Base-by-base conservation (phyloP, 345 rosid species). In the Cardamine chenopodiifolia region DNA sequence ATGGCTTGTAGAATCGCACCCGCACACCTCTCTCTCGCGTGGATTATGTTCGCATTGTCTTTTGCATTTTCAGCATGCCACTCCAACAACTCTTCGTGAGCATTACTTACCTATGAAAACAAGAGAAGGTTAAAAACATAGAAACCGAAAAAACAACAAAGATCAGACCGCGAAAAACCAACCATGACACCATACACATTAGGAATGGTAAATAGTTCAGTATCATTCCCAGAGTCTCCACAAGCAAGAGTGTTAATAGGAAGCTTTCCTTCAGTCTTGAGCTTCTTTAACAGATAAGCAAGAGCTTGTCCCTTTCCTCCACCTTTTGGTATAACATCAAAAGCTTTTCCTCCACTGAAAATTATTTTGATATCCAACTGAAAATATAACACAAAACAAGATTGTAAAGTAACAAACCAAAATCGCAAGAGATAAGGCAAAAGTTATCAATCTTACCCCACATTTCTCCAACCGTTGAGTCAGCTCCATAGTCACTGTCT, bases 221-320 rank as follows among this genome's bases (percentile, higher is more conserved):
- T 96, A 67, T 95, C 99, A 68, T 95, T 95, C 76, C 99, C 99
- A 42, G 99, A 95, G 72, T 92, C 99, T 22, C 99, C 99, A 79
- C 99, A 92, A 39, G 45, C 99, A 82, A 95, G 97, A 63, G 98
- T 95, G 47, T 84, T 87, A 17, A 17, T 35, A 26, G 99, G 99
- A 22, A 81, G 80, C 54, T 84, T 88, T 76, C 96, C 89, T 80
- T 82, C 89, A 64, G 68, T 44, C 76, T 83, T 86, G 18, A 95
- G 84, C 80, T 95, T 90, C 83, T 82, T 80, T 13, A 84, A 85
- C 56, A 95, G 83, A 85, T 92, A 95, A 8, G 94, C 93, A 68
- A 92, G 97, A 70, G 98, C 99, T 81, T 90, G 97, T 75, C 99
- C 98, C 79, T 95, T 95, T 39, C 99, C 99, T 75, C 94, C 98